Percentiles rank a stretch among this genome's conserved stretches.
These are phyloP conservation scores for Tricholoma bakamatsutake DNA, from an alignment of 768 basidiomycete genomes.

Conservation along the genomic window DNA sequence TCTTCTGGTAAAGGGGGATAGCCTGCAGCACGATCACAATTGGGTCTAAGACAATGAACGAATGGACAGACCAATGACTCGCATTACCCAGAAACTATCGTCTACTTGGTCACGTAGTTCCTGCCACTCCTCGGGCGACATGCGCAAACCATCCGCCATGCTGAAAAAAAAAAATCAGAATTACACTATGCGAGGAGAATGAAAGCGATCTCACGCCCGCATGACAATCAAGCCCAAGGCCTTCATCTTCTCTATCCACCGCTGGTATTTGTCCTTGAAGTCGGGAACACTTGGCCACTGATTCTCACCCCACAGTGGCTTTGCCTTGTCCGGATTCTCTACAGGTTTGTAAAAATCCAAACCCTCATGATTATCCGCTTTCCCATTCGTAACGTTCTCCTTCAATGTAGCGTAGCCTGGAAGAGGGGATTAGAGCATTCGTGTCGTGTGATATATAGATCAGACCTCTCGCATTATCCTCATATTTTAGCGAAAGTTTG, in stretches of 20 bases:
- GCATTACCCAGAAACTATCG: conserved; percentile 88
- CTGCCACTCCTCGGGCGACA: conserved; percentile 65
- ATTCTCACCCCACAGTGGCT: conserved; percentile 78
- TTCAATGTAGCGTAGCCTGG: conserved; percentile 75
- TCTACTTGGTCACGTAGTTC: conserved; percentile 65
- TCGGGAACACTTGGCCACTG: conserved; percentile 67
- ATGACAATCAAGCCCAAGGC: conserved; percentile 73
- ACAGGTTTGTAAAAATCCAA: conserved; percentile 80
- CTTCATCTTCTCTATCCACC: conserved; percentile 86
- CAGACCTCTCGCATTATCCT: conserved; percentile 75
- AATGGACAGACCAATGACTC: conserved; percentile 57
- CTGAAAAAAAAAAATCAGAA: conserved; percentile 28
- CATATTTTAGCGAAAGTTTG: conserved; percentile 53
- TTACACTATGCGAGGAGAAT: background rate
- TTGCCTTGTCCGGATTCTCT: conserved; percentile 59
- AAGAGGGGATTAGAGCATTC: background rate
- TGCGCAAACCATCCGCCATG: conserved; percentile 77
- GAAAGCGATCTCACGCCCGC: conserved; percentile 63
- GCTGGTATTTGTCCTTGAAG: conserved; percentile 61
- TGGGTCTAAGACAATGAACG: background rate
- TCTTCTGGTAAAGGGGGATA: conserved; percentile 83
- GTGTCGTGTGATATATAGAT: background rate
- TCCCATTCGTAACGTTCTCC: conserved; percentile 84
- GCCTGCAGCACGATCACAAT: conserved; percentile 33
- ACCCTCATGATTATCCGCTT: conserved; percentile 81